Evolutionary conservation across 208 protist species (phyloP), one percentile per base, ranked within the genome.

Genomic region (Crithidia brevicula): DNA sequence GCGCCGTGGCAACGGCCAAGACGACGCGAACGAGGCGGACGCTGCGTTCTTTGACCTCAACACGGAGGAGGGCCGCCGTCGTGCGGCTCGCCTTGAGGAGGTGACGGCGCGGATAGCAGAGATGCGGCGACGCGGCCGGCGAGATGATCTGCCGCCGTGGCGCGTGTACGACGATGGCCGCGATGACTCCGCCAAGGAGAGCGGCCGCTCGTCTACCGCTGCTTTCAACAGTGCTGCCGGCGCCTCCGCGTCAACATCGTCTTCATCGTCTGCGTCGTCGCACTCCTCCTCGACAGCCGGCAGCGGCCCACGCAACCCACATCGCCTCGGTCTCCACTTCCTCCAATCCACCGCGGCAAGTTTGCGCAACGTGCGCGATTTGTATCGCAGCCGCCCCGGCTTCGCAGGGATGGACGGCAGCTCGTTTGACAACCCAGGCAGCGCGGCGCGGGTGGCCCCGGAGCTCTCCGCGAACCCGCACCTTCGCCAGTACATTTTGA

Each of bases 391-490:
- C n/a, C 72, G 59, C 0, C 74, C 67, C 9, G 50, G 56, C 30
- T 88, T 85, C 46, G 75, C 70, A 4, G 83, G 83, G 1, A 76
- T 88, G 58, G 75, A 83, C 34, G 79, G 79, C 60, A 74, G 72
- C 42, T 53, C 68, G 8, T 88, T 77, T 68, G 79, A 85, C 60
- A 72, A 63, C 63, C 52, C 67, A 5, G 43, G 1, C 20, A 79
- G 71, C 46, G 64, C 63, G 1, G 67, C 70, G 15, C 68, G 67
- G 5, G 78, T 58, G 16, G 64, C 63, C 7, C 63, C 67, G 16
- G 64, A 81, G 72, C 43, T 77, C 6, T 6, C n/a, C 15, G 23
- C 67, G 25, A 66, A 79, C 58, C 75, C 65, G 25, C 36, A 53
- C 46, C 61, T 79, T 22, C 71, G 60, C 3, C 68, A 82, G 62